Evolutionary conservation across 1,284 basidiomycete genomes (phyloP), one percentile per base, ranked within the genome.

Genomic region (Malassezia globosa): DNA sequence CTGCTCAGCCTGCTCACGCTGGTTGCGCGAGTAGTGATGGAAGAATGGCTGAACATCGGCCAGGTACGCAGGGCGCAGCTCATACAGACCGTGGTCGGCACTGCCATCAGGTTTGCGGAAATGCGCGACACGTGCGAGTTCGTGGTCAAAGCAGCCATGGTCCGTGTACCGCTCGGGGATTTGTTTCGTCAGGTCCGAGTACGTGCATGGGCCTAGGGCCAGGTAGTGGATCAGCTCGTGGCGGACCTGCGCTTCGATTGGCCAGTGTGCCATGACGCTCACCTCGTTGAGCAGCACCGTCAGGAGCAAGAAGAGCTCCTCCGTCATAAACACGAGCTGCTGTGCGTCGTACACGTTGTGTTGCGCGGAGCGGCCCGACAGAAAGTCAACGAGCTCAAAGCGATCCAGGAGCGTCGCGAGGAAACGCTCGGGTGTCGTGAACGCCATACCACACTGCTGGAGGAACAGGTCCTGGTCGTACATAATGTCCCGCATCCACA

Each of bases 391-490:
- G 3, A 97, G 77, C 22, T 82, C 82, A 72, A 92, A 97, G 7
- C 90, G 83, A 64, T 95, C 87, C 40, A 96, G 80, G 63, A 95
- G 80, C 55, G 83, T 82, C 55, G 86, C 81, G 51, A 96, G 76
- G 58, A 94, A 81, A 23, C 81, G 78, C 58, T 84, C 80, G 2
- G 86, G 85, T 34, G 85, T 76, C 61, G 85, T 78, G 38, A 96
- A 78, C 3, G 59, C 58, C 14, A 66, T 39, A 0, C 82, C 82
- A 0, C 82, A 80, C 74, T 96, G 92, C 4, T 97, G 77, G 51
- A 96, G 80, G 76, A 84, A 94, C 23, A 97, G 76, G 61, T 97
- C 92, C 71, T 96, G 89, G 72, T 97, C 92, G 70, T 92, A 90
- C 68, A 92, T 96, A 8, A 88, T 79, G 72, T 96, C 94, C 23